Base-by-base conservation (phyloP, 225 moss, liverwort and hornwort species). In the Takakia lepidozioides region DNA sequence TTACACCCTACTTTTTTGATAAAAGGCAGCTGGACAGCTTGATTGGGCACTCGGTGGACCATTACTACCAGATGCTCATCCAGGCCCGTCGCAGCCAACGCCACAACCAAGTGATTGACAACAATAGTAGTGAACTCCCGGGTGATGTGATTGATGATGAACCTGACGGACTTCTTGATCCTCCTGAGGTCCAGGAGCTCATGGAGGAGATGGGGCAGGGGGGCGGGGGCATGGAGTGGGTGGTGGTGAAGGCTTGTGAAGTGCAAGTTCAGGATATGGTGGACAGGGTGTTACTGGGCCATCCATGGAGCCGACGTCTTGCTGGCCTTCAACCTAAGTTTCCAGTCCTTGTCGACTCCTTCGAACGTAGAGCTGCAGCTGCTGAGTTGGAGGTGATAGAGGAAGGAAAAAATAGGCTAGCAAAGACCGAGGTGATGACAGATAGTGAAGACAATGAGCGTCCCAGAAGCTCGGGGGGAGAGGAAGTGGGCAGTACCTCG, bases 191-290 rank as follows among this genome's bases (percentile, higher is more conserved):
- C 3, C 93, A 86, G 56, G 89, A 93, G 55, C 70, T 93, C 29
- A 86, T 93, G 89, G 93, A 93, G 44, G 93, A 93, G 61, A 65
- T 93, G 43, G 89, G 93, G 7, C 89, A 89, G 57, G 89, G 81
- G 36, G 81, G 83, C 27, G 83, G 71, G 44, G 78, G 83, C 16
- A 71, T 83, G 54, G 93, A 93, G 52, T 88, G 85, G 29, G 74
- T 74, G 23, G 65, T 88, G 11, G 71, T 86, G 43, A 93, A 93
- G 67, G 83, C 72, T 43, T 62, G 78, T 25, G 89, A 89, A 64
- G 71, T 88, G 16, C 86, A 84, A 57, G 66, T 80, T 56, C 74
- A 90, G 75, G 93, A 95, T 64, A 63, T 84, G 63, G 76, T 84
- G n/a, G 93, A 95, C 60, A 77, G 72, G 43, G 71, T 90, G 32